A percentile compares a stretch with the other conserved stretches of the same genome.
phyloP scores from a whole-genome alignment of 345 rosid genomes.

The Heritiera littoralis region DNA sequence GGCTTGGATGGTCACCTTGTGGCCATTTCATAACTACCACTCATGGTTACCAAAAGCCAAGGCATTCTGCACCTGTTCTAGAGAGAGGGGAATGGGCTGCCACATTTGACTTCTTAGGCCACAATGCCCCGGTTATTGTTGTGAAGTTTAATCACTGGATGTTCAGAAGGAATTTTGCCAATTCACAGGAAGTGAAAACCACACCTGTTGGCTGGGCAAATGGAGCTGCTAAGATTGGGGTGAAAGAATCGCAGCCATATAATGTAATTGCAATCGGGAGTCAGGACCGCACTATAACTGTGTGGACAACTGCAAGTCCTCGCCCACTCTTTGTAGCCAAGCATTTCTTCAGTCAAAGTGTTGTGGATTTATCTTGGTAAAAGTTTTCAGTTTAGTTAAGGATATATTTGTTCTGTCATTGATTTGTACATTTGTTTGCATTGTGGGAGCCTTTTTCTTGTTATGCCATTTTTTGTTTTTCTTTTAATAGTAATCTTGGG shows the following conservation, averaged over 20 bases:
- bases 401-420: conserved; percentile 7
- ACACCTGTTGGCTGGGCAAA: conserved; percentile 79
- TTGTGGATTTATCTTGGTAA: conserved; percentile 98
- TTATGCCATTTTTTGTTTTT: background rate
- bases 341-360: conserved; percentile 97
- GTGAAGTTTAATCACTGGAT: conserved; percentile 97
- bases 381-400: conserved; percentile 11
- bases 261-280: conserved; percentile 98
- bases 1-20: conserved; percentile 99
- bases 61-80: conserved; percentile 99
- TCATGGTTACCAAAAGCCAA: conserved; percentile 99
- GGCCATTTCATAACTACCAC: conserved; percentile 98
- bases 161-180: conserved; percentile 59
- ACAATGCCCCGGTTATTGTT: conserved; percentile 93
- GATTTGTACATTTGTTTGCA: conserved; percentile 7
- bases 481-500: background rate
- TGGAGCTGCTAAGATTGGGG: conserved; percentile 77
- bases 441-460: conserved; percentile 2
- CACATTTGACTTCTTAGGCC: conserved; percentile 95
- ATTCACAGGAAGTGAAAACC: conserved; percentile 56
- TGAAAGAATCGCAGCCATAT: conserved; percentile 82
- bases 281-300: conserved; percentile 99
- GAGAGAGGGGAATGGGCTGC: conserved; percentile 99
- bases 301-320: conserved; percentile 97
- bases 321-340: conserved; percentile 98